phyloP scores from a whole-genome alignment of 2,329 filamentous ascomycete species.

The Cercospora sojina region DNA sequence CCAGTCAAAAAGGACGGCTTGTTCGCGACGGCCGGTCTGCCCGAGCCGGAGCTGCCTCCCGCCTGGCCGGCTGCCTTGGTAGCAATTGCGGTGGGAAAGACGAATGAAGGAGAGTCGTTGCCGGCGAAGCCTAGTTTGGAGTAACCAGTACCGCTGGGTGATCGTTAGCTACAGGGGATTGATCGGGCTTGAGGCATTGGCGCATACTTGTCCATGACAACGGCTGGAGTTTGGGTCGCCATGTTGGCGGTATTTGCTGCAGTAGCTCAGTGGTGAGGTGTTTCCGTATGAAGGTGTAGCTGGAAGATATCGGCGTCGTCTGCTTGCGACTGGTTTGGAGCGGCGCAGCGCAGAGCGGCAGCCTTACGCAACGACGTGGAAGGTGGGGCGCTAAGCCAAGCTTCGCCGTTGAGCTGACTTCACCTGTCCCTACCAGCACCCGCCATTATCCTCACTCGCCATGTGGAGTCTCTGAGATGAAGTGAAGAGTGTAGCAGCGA shows the following conservation, averaged over 20 bases:
- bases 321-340: neutral
- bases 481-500: neutral
- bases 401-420: neutral
- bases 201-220: slow-evolving; percentile 99
- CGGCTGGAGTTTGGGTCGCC: slow-evolving; percentile 98
- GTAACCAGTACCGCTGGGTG: slow-evolving; percentile 89
- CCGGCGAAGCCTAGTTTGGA: slow-evolving; percentile 99
- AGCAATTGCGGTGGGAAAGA: slow-evolving; percentile 97
- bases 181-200: slow-evolving; percentile 2
- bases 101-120: slow-evolving; percentile 98
- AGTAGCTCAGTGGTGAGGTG: neutral
- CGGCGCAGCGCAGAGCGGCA: neutral
- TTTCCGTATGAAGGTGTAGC: neutral
- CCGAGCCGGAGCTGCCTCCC: slow-evolving; percentile 73
- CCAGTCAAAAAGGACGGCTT: slow-evolving; percentile 95
- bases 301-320: neutral
- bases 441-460: neutral
- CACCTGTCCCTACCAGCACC: neutral
- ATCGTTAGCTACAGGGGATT: slow-evolving; percentile 27
- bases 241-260: slow-evolving; percentile 54
- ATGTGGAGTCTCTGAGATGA: neutral
- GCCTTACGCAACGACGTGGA: slow-evolving; percentile 3
- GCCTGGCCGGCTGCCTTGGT: slow-evolving; percentile 72
- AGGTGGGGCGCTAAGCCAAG: slow-evolving; percentile 6
- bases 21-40: slow-evolving; percentile 84